These are phyloP conservation scores for Rosa lucieae DNA, from an alignment of 306 rosid genomes.

Conservation along the genomic window DNA sequence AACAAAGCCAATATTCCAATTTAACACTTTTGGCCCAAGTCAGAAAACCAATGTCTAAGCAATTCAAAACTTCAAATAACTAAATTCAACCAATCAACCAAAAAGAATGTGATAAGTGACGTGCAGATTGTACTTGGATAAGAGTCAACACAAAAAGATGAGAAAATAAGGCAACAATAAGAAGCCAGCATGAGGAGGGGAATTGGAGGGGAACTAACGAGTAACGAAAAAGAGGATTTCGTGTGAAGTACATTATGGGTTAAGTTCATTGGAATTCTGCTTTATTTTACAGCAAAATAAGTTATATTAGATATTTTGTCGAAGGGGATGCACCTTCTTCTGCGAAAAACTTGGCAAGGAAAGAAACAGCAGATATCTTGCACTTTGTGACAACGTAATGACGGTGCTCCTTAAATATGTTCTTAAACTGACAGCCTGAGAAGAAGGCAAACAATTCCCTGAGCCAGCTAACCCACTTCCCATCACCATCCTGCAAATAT, in stretches of 20 bases:
- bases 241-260: not conserved
- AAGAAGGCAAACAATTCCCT: conserved; percentile 69
- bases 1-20: not conserved
- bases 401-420: conserved; percentile 64
- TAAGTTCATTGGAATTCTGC: not conserved
- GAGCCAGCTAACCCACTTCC: conserved; percentile 57
- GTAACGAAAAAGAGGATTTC: not conserved
- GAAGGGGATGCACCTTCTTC: conserved; percentile 63
- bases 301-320: conserved; percentile 15
- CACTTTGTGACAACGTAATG: conserved; percentile 56
- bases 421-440: conserved; percentile 58
- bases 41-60: not conserved
- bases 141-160: not conserved
- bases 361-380: conserved; percentile 58
- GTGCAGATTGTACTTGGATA: not conserved
- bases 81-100: not conserved
- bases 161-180: not conserved
- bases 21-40: not conserved
- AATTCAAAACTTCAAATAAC: not conserved
- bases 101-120: not conserved
- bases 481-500: conserved; percentile 60
- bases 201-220: not conserved
- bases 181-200: not conserved
- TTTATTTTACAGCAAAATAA: conserved; percentile 1
- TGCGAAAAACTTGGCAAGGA: conserved; percentile 63